phyloP scores from a whole-genome alignment of 495 filamentous ascomycete species.

The Thozetella sp. region DNA sequence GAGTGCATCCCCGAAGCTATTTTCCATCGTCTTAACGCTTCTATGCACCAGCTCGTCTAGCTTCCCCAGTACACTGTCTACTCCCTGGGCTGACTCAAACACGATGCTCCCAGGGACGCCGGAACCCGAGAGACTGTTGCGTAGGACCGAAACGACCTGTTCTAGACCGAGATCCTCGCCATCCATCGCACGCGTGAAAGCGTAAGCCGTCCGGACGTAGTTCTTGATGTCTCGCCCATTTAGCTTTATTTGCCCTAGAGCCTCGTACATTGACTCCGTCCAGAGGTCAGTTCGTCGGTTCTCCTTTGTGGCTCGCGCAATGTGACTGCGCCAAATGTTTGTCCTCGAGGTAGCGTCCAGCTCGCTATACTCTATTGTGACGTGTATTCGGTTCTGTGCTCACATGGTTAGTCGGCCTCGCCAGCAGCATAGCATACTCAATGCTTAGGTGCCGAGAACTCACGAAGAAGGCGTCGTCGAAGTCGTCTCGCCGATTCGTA shows the following conservation, averaged over 20 bases:
- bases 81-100: not conserved
- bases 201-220: not conserved
- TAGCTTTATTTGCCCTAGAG: not conserved
- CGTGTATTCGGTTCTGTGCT: slow-evolving; percentile 28
- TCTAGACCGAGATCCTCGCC: not conserved
- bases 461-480: slow-evolving; percentile 22
- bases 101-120: not conserved
- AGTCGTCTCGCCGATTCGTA: slow-evolving; percentile 25
- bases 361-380: slow-evolving; percentile 20
- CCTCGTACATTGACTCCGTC: not conserved
- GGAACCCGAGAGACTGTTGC: not conserved
- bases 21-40: not conserved
- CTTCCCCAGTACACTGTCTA: not conserved
- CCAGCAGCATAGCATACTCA: not conserved
- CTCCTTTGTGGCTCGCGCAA: slow-evolving; percentile 10
- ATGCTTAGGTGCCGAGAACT: not conserved
- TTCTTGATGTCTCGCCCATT: not conserved
- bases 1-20: too few species aligned
- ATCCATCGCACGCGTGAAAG: not conserved
- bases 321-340: slow-evolving; percentile 24
- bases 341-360: slow-evolving; percentile 18
- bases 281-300: not conserved
- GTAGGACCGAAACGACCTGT: not conserved
- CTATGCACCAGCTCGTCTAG: not conserved
- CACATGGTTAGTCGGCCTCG: slow-evolving; percentile 17